phyloP scores from a whole-genome alignment of 2,329 filamentous ascomycete genomes.

The Fusarium equiseti region DNA sequence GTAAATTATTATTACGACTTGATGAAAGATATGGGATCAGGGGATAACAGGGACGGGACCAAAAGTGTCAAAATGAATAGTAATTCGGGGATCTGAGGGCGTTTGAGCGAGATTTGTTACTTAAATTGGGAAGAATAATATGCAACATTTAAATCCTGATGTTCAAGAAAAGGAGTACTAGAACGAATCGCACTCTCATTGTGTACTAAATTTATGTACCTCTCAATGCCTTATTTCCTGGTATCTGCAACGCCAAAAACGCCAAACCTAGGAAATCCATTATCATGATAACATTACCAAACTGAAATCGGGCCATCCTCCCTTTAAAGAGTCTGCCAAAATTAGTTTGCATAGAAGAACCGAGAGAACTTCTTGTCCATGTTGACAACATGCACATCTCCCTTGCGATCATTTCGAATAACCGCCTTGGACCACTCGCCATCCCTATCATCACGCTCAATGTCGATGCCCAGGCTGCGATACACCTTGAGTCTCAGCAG shows the following conservation, averaged over 20 bases:
- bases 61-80: constrained; percentile 8
- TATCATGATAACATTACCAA: constrained; percentile 15
- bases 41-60: not conserved
- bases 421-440: constrained; percentile 89
- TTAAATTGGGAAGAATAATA: not conserved
- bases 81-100: constrained; percentile 6
- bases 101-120: constrained; percentile 21
- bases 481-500: constrained; percentile 89
- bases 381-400: constrained; percentile 94
- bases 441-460: constrained; percentile 77
- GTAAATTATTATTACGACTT: constrained; percentile 37
- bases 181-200: not conserved
- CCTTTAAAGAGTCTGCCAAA: constrained; percentile 86
- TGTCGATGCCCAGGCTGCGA: constrained; percentile 88
- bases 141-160: not conserved
- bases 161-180: not conserved
- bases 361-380: constrained; percentile 92
- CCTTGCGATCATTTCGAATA: constrained; percentile 85
- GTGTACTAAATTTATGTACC: not conserved
- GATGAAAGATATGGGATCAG: constrained; percentile 21
- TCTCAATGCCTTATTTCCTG: constrained; percentile 18
- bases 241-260: constrained; percentile 42
- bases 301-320: not conserved
- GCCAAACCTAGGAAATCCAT: constrained; percentile 22
- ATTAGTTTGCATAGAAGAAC: constrained; percentile 95